These are phyloP conservation scores for Aspergillus biplanus DNA, from an alignment of 495 filamentous ascomycete genomes.

Conservation along the genomic window DNA sequence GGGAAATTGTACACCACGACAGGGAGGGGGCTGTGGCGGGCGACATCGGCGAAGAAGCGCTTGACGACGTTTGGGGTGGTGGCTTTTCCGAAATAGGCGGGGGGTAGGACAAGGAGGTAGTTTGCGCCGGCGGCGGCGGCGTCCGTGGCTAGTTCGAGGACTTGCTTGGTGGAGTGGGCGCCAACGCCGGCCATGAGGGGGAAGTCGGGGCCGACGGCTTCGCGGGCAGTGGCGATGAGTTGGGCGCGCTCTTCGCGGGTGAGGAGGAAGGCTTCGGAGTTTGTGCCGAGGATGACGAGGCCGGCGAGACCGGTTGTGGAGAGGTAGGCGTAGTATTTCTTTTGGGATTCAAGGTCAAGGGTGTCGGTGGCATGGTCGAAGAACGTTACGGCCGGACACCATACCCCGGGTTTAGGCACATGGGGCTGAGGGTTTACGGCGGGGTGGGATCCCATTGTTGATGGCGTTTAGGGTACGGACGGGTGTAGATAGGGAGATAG, in stretches of 20 bases:
- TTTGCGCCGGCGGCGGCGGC: conserved; percentile 60
- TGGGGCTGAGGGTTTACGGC: conserved; percentile 23
- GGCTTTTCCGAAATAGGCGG: conserved; percentile 66
- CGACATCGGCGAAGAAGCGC: conserved; percentile 64
- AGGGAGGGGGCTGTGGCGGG: conserved; percentile 51
- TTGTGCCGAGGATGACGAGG: conserved; percentile 65
- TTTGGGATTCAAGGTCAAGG: conserved; percentile 52
- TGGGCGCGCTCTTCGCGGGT: conserved; percentile 61
- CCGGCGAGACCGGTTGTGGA: conserved; percentile 57
- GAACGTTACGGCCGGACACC: conserved; percentile 49
- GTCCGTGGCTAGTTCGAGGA: conserved; percentile 60
- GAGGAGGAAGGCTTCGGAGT: conserved; percentile 67
- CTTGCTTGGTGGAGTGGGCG: conserved; percentile 67
- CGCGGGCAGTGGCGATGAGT: conserved; percentile 55
- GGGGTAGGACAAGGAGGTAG: conserved; percentile 64
- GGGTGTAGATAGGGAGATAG: too few relatives aligned
- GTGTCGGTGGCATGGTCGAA: conserved; percentile 58
- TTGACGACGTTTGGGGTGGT: conserved; percentile 61
- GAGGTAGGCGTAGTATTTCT: conserved; percentile 60
- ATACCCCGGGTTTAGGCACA: conserved; percentile 36
- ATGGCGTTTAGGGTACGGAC: background rate
- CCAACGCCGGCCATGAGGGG: conserved; percentile 67
- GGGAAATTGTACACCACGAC: conserved; percentile 76
- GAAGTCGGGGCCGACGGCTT: conserved; percentile 51
- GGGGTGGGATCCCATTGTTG: conserved; percentile 25